Percentiles rank a stretch among this genome's conserved stretches.
phyloP scores from a whole-genome alignment of 345 rosid genomes.

The Aquilaria yunnanensis region DNA sequence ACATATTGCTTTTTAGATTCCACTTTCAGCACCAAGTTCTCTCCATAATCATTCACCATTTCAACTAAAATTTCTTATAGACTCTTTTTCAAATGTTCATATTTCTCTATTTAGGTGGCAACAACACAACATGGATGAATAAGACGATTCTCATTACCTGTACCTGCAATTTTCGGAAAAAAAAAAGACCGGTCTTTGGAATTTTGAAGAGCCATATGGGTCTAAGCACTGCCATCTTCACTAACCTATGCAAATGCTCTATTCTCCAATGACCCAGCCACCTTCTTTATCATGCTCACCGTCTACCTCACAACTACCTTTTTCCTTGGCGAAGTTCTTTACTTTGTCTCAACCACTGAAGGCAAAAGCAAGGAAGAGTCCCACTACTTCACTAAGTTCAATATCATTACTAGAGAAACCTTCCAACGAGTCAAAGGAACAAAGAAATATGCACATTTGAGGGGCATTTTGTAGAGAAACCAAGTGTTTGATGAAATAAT shows the following conservation, averaged over 20 bases:
- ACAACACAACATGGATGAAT: constrained; percentile 99
- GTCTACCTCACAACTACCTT: constrained; percentile 63
- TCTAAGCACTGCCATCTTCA: constrained; percentile 87
- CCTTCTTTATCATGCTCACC: constrained; percentile 62
- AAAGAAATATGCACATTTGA: too few species aligned
- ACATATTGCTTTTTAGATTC: too few species aligned
- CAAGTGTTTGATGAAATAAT: too few species aligned
- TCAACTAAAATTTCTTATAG: background rate
- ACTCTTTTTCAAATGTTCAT: constrained; percentile 40
- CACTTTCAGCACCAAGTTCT: too few species aligned
- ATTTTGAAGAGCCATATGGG: constrained; percentile 54
- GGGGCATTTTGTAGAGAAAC: too few species aligned
- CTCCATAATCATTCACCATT: background rate
- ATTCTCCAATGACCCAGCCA: constrained; percentile 55
- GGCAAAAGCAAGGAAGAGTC: constrained; percentile 50
- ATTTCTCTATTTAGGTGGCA: constrained; percentile 88
- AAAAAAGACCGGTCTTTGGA: constrained; percentile 90
- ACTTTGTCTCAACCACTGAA: constrained; percentile 23
- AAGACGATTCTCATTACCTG: constrained; percentile 85
- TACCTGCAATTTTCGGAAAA: constrained; percentile 74
- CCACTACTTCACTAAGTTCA: constrained; percentile 55
- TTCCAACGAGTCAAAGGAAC: too few species aligned
- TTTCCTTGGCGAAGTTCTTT: constrained; percentile 83
- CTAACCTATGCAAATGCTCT: constrained; percentile 75
- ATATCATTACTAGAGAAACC: constrained; percentile 33